Evolutionary conservation across 2,329 filamentous ascomycete species (phyloP).

Genomic region (Diplodia scrobiculata): DNA sequence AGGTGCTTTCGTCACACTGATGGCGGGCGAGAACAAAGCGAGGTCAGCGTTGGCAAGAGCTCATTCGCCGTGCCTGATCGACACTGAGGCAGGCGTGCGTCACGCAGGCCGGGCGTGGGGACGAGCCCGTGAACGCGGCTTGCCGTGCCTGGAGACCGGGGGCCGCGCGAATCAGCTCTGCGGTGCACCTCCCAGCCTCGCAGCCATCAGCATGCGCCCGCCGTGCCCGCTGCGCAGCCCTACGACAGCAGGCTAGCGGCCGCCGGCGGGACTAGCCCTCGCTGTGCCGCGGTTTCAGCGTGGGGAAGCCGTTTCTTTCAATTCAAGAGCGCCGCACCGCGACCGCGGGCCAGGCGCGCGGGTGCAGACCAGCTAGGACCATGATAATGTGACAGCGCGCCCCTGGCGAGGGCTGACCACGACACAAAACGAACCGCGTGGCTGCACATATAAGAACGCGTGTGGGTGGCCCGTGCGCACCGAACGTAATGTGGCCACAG

Average conservation of each 20-base stretch:
- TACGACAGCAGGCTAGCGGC: background rate
- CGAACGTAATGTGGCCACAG: constrained; percentile 18
- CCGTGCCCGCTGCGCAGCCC: constrained; percentile 8
- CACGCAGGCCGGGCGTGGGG: constrained; percentile 26
- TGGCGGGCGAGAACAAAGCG: background rate
- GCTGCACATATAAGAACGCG: background rate
- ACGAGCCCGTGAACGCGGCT: constrained; percentile 19
- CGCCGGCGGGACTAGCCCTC: background rate
- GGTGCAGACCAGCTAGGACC: too few species aligned
- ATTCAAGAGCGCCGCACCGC: too few species aligned
- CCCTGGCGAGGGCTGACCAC: background rate
- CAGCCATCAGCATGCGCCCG: constrained; percentile 13
- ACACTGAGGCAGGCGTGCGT: constrained; percentile 18
- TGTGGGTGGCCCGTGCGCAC: constrained; percentile 5
- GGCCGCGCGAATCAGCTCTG: constrained; percentile 9
- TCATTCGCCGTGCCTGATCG: constrained; percentile 28
- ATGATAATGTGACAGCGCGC: background rate
- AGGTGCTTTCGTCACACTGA: constrained; percentile 21
- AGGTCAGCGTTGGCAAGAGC: constrained; percentile 15
- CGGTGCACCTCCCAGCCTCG: background rate
- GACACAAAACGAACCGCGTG: background rate
- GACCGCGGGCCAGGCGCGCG: too few species aligned
- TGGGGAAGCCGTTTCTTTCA: background rate
- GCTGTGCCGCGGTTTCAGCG: background rate
- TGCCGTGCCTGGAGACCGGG: constrained; percentile 15